Percentiles rank a stretch among this genome's conserved stretches.
Conservation (phyloP, 2,329 filamentous ascomycete species). For the Geoglossum cookeanum region DNA sequence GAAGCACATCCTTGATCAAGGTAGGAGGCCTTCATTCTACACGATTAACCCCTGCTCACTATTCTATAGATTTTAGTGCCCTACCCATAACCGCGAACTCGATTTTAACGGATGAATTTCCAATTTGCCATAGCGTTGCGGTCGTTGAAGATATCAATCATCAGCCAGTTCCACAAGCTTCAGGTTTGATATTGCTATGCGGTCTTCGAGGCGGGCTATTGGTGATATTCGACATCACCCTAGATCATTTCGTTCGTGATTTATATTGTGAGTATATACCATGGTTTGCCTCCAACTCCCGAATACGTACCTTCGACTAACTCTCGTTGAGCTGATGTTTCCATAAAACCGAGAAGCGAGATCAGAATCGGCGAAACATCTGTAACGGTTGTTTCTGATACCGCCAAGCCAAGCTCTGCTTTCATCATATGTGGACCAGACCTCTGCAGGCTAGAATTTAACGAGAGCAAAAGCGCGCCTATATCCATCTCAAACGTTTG, state of each 20-base stretch:
- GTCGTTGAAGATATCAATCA: not conserved
- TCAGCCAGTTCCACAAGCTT: not conserved
- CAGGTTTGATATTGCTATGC: not conserved
- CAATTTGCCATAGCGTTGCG: not conserved
- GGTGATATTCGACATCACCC: not conserved
- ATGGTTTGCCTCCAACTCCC: not conserved
- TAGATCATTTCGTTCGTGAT: not conserved
- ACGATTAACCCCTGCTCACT: not conserved
- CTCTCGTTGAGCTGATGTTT: not conserved
- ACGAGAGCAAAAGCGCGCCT: slow-evolving; percentile 1
- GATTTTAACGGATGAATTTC: not conserved
- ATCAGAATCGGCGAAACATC: slow-evolving; percentile 2
- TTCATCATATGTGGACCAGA: slow-evolving; percentile 22
- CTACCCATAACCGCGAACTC: not conserved
- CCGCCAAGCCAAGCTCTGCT: slow-evolving; percentile 8
- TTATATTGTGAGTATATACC: not conserved
- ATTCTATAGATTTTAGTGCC: not conserved
- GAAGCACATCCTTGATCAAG: slow-evolving; percentile 1
- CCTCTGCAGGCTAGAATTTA: slow-evolving; percentile 17
- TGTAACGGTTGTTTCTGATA: not conserved
- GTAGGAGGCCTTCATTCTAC: not conserved
- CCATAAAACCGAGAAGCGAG: not conserved
- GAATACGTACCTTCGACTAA: not conserved
- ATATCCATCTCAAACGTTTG: slow-evolving; percentile 19
- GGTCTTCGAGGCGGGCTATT: not conserved